These are phyloP conservation scores for Torulaspora quercuum DNA, from an alignment of 805 yeast genomes.

Conservation along the genomic window DNA sequence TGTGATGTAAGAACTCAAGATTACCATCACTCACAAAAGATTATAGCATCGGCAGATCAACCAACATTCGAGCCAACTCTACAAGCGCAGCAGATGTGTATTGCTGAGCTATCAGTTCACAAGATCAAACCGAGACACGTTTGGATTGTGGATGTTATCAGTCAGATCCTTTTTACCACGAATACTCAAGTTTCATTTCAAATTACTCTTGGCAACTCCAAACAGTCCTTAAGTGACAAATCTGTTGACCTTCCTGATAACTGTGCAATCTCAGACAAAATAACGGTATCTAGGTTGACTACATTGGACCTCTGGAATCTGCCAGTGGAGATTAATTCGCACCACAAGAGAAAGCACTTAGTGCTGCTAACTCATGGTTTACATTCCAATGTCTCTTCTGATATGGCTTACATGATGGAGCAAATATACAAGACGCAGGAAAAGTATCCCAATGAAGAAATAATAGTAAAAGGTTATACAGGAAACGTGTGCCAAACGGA, in stretches of 20 bases:
- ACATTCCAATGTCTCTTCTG: conserved; percentile 73
- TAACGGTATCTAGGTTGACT: conserved; percentile 50
- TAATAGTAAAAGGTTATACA: conserved; percentile 64
- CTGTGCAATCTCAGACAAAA: conserved; percentile 34
- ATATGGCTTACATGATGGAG: conserved; percentile 70
- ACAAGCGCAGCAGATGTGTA: conserved; percentile 61
- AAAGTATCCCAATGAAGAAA: conserved; percentile 40
- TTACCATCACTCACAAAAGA: conserved; percentile 47
- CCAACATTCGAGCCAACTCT: conserved; percentile 72
- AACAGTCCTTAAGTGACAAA: conserved; percentile 24
- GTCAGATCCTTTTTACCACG: conserved; percentile 67
- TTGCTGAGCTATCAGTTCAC: conserved; percentile 61
- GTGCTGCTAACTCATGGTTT: conserved; percentile 74
- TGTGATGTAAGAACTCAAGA: conserved; percentile 61
- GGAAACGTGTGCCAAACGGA: conserved; percentile 78
- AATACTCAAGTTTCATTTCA: conserved; percentile 62
- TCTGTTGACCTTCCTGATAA: conserved; percentile 28
- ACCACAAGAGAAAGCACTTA: conserved; percentile 52
- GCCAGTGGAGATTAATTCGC: conserved; percentile 38
- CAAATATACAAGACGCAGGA: conserved; percentile 48
- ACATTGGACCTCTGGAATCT: conserved; percentile 71
- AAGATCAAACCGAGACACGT: conserved; percentile 53
- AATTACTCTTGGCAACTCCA: conserved; percentile 47
- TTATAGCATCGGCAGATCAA: conserved; percentile 70
- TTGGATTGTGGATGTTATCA: conserved; percentile 69